Base-by-base conservation (phyloP, 768 basidiomycete species). In the Thelephora aurantiotincta region DNA sequence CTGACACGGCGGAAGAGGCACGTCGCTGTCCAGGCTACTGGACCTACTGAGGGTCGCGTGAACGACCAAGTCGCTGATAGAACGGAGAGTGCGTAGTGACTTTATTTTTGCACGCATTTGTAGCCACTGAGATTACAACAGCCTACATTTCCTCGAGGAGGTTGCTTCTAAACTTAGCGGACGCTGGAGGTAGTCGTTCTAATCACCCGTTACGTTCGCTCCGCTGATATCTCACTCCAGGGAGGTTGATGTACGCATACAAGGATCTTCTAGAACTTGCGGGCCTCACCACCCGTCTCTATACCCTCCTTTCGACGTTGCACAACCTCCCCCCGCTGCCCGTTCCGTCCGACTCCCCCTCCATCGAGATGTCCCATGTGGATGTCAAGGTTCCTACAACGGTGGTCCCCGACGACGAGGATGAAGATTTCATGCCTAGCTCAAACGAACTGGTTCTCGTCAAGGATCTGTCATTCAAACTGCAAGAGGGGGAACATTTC, bases 221-320 rank as follows among this genome's bases (percentile, higher is more conserved):
- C 26, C 9, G 26, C 26, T 30, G 26, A 30, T 30, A 4, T 30
- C 4, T 30, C 9, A 4, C 26, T 18, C 14, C 38, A 41, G 38
- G 92, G 0, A 74, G 94, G 33, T 67, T 97, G 42, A 97, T 98
- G 93, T 93, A 91, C 59, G 90, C 90, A 0, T 91, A 93, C 60
- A 98, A 96, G 59, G 94, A 97, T 56, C 68, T 97, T 5, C 77
- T 96, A 19, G 90, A 94, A 60, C 76, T 97, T n/a, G 90, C 91
- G 4, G 94, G 94, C 9, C 77, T 93, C 48, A 96, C 94, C 2
- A 82, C 82, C 23, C 78, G 94, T 41, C 70, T 98, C 11, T 96
- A 93, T 67, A 80, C 80, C 14, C 76, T 98, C 11, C 66, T 96
- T 19, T 86, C 92, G 6, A 84, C 87, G 1, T 67, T 94, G 4